Conservation (phyloP, 176 grass and related monocot species). For the Carex pumila region DNA sequence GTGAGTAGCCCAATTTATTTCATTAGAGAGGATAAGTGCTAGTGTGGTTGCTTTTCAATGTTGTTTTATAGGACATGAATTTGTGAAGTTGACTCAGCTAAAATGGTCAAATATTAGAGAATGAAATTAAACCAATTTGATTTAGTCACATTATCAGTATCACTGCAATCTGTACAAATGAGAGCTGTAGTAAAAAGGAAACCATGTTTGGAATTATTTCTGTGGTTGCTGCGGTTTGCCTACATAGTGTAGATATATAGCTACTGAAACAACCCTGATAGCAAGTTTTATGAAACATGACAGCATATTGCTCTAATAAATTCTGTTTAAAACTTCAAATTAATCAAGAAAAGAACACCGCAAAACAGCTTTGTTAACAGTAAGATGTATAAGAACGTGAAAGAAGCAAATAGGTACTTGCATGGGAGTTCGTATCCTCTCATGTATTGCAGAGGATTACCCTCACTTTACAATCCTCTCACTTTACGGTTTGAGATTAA, state of each 20-base stretch:
- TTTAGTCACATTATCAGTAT: not conserved
- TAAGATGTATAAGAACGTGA: too few relatives aligned
- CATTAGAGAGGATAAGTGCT: not conserved
- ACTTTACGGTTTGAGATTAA: too few relatives aligned
- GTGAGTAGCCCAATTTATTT: not conserved
- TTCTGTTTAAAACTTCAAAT: not conserved
- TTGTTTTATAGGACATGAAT: not conserved
- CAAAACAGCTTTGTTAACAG: not conserved
- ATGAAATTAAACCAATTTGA: not conserved
- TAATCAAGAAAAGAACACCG: not conserved
- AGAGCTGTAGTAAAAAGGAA: not conserved
- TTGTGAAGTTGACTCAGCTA: not conserved
- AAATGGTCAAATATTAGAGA: not conserved
- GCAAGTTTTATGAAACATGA: not conserved
- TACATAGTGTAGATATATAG: conserved; percentile 6
- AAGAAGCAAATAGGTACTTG: conserved; percentile 29
- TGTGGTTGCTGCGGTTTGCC: conserved; percentile 17
- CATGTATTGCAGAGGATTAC: too few relatives aligned
- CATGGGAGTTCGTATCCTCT: conserved; percentile 13
- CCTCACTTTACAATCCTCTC: too few relatives aligned
- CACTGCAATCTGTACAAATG: not conserved
- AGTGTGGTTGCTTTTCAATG: not conserved
- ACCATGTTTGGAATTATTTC: not conserved
- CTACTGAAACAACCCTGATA: conserved; percentile 20
- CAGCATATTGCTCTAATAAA: not conserved